phyloP scores from a whole-genome alignment of 225 moss, liverwort and hornwort genomes.

The Bryoerythrophyllum caledonicum region DNA sequence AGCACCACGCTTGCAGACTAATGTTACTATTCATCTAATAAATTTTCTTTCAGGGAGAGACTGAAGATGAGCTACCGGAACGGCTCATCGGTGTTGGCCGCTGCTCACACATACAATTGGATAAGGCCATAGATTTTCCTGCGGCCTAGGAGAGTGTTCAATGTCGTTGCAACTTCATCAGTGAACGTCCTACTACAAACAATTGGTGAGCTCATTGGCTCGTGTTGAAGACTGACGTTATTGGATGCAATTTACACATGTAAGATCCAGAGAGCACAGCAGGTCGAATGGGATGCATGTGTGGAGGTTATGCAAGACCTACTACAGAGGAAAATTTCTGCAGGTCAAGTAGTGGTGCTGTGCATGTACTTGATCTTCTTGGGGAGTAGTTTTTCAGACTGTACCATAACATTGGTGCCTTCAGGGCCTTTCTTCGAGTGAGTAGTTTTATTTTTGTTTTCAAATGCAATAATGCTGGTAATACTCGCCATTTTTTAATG shows the following conservation, averaged over 20 bases:
- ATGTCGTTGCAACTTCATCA: neutral
- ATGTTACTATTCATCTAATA: slow-evolving; percentile 6
- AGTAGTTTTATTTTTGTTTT: neutral
- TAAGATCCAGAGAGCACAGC: slow-evolving; percentile 9
- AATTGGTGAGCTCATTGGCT: slow-evolving; percentile 10
- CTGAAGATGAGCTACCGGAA: slow-evolving; percentile 67
- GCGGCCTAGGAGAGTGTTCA: slow-evolving; percentile 17
- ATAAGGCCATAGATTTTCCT: slow-evolving; percentile 51
- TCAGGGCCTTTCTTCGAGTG: neutral
- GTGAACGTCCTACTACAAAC: neutral
- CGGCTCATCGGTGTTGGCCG: slow-evolving; percentile 67
- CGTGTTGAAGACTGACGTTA: neutral
- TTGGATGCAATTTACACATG: neutral
- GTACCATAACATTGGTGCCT: slow-evolving; percentile 12
- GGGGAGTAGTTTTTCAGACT: slow-evolving; percentile 5
- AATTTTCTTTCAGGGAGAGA: slow-evolving; percentile 50
- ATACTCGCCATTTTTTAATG: neutral
- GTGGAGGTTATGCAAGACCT: neutral
- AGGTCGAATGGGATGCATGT: slow-evolving; percentile 11
- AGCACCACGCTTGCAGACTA: neutral
- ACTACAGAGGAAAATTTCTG: neutral
- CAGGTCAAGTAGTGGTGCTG: neutral
- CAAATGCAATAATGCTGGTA: neutral
- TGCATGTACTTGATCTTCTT: neutral
- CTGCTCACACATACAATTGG: slow-evolving; percentile 60